A percentile compares a stretch with the other conserved stretches of the same genome.
Conservation (phyloP, 1,284 basidiomycete genomes). For the Ustilago vetiveriae region DNA sequence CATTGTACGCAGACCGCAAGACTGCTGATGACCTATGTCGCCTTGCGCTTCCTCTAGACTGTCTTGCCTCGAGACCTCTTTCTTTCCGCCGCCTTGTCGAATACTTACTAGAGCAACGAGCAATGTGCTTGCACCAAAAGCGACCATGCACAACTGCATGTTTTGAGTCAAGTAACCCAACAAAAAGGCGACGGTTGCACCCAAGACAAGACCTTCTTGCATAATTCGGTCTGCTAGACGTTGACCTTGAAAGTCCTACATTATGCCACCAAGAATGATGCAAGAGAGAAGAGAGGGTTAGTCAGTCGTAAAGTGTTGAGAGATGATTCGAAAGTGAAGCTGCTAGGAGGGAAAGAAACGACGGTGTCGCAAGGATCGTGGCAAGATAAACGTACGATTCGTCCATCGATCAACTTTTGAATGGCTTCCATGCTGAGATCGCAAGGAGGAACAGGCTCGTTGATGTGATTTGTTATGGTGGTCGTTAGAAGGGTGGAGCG, state of each 20-base stretch:
- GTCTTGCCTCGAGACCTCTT: no score
- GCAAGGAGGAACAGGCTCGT: no score
- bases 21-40: no score
- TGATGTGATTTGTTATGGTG: no score
- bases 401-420: constrained; percentile 33
- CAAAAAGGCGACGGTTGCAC: constrained; percentile 18
- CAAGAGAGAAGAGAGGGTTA: background rate
- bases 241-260: constrained; percentile 45
- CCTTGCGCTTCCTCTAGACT: no score
- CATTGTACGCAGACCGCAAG: no score
- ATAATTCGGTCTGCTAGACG: constrained; percentile 35
- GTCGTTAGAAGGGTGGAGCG: no score
- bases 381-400: constrained; percentile 39
- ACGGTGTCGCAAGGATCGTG: no score
- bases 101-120: constrained; percentile 32
- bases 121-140: constrained; percentile 10
- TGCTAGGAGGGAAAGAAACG: no score
- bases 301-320: background rate
- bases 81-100: no score
- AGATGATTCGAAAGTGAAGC: background rate
- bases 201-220: constrained; percentile 32
- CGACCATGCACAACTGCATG: constrained; percentile 37
- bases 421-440: constrained; percentile 36
- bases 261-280: background rate
- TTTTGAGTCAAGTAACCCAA: constrained; percentile 32